Evolutionary conservation across 2,329 filamentous ascomycete species (phyloP).

Genomic region (Westerdykella ornata): DNA sequence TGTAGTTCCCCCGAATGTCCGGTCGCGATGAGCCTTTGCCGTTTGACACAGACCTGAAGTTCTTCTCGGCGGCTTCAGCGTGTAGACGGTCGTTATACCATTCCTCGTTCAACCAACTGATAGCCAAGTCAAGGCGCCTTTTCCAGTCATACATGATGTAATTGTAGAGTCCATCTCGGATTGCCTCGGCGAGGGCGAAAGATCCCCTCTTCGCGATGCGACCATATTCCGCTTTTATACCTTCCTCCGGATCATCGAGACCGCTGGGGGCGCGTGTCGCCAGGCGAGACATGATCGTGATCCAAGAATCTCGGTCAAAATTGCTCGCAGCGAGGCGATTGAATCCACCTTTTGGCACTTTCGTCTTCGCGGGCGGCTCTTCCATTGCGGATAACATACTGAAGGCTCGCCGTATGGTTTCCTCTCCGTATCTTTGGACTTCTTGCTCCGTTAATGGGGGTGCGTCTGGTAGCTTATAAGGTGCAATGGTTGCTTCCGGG

Average conservation of each 20-base stretch:
- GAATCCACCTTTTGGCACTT: slow-evolving; percentile 60
- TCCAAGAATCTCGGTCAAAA: slow-evolving; percentile 83
- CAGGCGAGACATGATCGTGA: slow-evolving; percentile 76
- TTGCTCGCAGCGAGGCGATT: slow-evolving; percentile 76
- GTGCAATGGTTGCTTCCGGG: slow-evolving; percentile 47
- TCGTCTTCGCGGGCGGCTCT: slow-evolving; percentile 50
- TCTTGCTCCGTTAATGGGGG: slow-evolving; percentile 65
- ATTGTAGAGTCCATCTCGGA: slow-evolving; percentile 72
- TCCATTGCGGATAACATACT: slow-evolving; percentile 68
- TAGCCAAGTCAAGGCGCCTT: slow-evolving; percentile 78
- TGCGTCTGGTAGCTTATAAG: slow-evolving; percentile 73
- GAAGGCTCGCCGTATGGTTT: slow-evolving; percentile 70
- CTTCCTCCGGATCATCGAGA: slow-evolving; percentile 61
- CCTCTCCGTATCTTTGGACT: slow-evolving; percentile 65
- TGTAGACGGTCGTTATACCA: slow-evolving; percentile 85
- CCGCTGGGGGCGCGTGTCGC: slow-evolving; percentile 72
- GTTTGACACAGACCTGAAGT: slow-evolving; percentile 38
- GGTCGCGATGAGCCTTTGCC: slow-evolving; percentile 37
- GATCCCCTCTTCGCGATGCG: slow-evolving; percentile 28
- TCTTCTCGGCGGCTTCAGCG: slow-evolving; percentile 28
- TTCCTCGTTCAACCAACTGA: slow-evolving; percentile 93
- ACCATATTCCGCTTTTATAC: slow-evolving; percentile 53
- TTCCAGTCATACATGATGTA: slow-evolving; percentile 92
- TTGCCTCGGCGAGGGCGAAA: slow-evolving; percentile 56
- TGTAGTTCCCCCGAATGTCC: slow-evolving; percentile 55